Evolutionary conservation across 2,329 filamentous ascomycete species (phyloP), one percentile per base, ranked within the genome.

Genomic region (Xylariaceae sp.): DNA sequence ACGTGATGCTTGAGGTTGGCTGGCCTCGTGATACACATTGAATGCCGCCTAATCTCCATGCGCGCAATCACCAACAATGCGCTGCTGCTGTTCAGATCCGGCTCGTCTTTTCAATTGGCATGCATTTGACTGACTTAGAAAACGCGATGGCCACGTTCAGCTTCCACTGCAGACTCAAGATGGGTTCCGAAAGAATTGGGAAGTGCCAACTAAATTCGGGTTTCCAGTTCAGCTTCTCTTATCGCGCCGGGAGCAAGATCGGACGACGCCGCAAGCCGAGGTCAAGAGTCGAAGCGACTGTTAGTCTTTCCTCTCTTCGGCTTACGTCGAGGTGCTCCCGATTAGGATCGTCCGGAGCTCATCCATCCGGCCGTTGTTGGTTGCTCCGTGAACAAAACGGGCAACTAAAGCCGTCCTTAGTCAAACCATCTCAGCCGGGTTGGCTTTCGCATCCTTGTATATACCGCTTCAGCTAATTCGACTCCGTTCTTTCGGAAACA

Each of bases 331-430:
- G 23, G 23, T 51, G 2, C 30, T 35, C 30, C 62, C 57, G 54
- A 51, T 58, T 64, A 57, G 62, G 62, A 52, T 60, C 60, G 60
- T 18, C 58, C 60, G 57, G 57, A 64, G 51, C 47, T 47, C 55
- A 60, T 52, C 44, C 45, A 50, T 58, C 62, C 57, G 60, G 51
- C 34, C 47, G 50, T 47, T 48, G 45, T 35, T 17, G 37, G 37
- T 39, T 45, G 50, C 56, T 64, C 63, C 63, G 63, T 61, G 59
- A 62, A 55, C 63, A 2, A 64, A 65, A 63, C 61, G 63, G 63
- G 63, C 59, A 65, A 64, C 48, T 65, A 51, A 56, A 56, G 52
- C 61, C 59, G 62, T 55, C 50, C 5, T 51, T 60, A 57, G 60
- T 15, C 39, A 41, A 64, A 44, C n/a, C 13, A 15, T 45, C 11